phyloP scores from a whole-genome alignment of 2,329 filamentous ascomycete species.

The Lecanicillium sp. region DNA sequence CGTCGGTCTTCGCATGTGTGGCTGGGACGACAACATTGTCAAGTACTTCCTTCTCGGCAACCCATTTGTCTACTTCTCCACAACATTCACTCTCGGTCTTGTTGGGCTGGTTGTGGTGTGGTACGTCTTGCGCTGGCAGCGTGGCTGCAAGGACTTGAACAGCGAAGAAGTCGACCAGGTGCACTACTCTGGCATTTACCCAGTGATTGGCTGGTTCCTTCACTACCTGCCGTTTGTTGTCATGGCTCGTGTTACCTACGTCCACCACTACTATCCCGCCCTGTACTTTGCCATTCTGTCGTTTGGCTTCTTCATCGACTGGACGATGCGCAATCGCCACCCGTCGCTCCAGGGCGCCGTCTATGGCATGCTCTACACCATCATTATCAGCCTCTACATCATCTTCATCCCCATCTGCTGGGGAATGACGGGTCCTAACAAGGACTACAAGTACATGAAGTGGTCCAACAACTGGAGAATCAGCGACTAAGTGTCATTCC shows the following conservation, averaged over 20 bases:
- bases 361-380: slow-evolving; percentile 67
- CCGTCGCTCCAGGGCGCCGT: slow-evolving; percentile 55
- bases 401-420: slow-evolving; percentile 92
- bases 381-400: slow-evolving; percentile 74
- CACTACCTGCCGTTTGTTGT: slow-evolving; percentile 94
- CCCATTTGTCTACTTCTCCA: slow-evolving; percentile 92
- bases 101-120: slow-evolving; percentile 67
- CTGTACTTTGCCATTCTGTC: slow-evolving; percentile 93
- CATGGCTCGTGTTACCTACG: slow-evolving; percentile 98
- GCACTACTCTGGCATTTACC: slow-evolving; percentile 88
- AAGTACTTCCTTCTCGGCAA: slow-evolving; percentile 99
- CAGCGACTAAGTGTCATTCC: slow-evolving; percentile 41
- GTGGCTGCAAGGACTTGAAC: slow-evolving; percentile 79
- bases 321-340: slow-evolving; percentile 61
- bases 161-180: slow-evolving; percentile 81
- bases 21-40: slow-evolving; percentile 90
- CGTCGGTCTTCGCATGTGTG: slow-evolving; percentile 95
- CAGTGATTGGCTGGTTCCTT: slow-evolving; percentile 86
- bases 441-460: slow-evolving; percentile 83
- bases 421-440: slow-evolving; percentile 82
- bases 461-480: slow-evolving; percentile 89
- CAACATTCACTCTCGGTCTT: slow-evolving; percentile 67
- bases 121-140: slow-evolving; percentile 93
- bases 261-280: slow-evolving; percentile 98
- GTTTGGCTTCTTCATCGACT: slow-evolving; percentile 83